Conservation (phyloP, 2,329 filamentous ascomycete genomes). For the Cadophora gregata region DNA sequence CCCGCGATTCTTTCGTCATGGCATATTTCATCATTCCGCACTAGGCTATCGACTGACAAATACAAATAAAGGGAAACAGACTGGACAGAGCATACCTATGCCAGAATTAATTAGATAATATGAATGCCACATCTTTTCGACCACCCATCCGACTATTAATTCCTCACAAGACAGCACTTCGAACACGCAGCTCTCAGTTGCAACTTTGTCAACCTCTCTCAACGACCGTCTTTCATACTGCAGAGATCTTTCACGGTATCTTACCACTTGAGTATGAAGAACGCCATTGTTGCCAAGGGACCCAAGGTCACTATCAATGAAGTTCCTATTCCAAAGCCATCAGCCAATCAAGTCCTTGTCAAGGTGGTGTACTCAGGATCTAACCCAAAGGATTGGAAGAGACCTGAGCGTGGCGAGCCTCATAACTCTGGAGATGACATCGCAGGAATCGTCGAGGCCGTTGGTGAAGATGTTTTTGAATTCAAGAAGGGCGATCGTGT, state of each 20-base stretch:
- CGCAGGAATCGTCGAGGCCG: constrained; percentile 52
- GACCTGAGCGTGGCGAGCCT: constrained; percentile 26
- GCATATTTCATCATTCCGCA: neutral
- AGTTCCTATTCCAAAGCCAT: constrained; percentile 42
- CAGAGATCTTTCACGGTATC: constrained; percentile 6
- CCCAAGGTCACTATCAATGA: constrained; percentile 40
- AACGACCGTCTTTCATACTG: neutral
- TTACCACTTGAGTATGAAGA: constrained; percentile 39
- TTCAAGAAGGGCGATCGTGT: constrained; percentile 55
- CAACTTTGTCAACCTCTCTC: neutral
- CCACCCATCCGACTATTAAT: neutral
- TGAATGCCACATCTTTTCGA: neutral
- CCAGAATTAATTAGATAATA: neutral
- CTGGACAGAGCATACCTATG: neutral
- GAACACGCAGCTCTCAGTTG: neutral
- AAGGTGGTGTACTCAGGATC: constrained; percentile 43
- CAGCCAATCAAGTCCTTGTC: constrained; percentile 43
- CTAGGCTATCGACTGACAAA: constrained; percentile 16
- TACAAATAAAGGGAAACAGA: neutral
- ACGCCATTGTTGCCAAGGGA: constrained; percentile 41
- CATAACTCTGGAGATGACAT: constrained; percentile 46
- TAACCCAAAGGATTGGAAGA: constrained; percentile 45
- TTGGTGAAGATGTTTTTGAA: constrained; percentile 53
- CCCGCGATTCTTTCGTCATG: constrained; percentile 14
- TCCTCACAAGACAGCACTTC: neutral